Base-by-base conservation (phyloP, 2,329 filamentous ascomycete genomes). In the Trichoderma semiorbis region DNA sequence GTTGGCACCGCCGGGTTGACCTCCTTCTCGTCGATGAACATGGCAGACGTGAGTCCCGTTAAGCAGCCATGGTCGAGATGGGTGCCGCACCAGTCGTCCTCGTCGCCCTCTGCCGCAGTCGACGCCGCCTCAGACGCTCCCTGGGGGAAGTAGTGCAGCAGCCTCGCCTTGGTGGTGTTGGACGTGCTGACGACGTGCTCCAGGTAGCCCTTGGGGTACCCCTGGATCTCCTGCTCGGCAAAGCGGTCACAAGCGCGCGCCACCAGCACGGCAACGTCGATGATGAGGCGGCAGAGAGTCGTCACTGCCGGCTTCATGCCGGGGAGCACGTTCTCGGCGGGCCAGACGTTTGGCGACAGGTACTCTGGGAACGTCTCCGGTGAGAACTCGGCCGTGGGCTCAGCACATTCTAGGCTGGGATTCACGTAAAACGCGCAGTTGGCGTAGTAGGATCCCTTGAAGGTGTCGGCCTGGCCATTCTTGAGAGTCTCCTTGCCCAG, bases 51-150 rank as follows among this genome's bases (percentile, higher is more conserved):
- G 39, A 99, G 86, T 16, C 95, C 95, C 0, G 96, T 99, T 36
- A 99, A 86, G 79, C 95, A 98, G 57, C 96, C 94, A 77, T 98
- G 94, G 81, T 98, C 95, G 71, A 96, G 85, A 80, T 96, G 93
- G 1, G 92, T 94, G 4, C 94, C 93, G 81, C 95, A 99, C 96
- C 96, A 99, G 82, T 97, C 93, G 80, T 98, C 95, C 73, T 94
- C 91, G 69, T 84, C 84, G 39, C 80, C 81, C 53, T 81, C 80
- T 10, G 80, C 78, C 16, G 78, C 82, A 47, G 60, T 65, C 26
- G 69, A 65, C 26, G 69, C 50, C 14, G 70, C 53, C 16, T 47
- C 63, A 16, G 79, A 81, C 11, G 80, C 78, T 26, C 81, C 83
- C 78, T 86, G 86, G 2, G 95, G 95, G 77, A 95, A 98, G 82